Base-by-base conservation (phyloP, 2,329 filamentous ascomycete genomes). In the Fusarium coicis region DNA sequence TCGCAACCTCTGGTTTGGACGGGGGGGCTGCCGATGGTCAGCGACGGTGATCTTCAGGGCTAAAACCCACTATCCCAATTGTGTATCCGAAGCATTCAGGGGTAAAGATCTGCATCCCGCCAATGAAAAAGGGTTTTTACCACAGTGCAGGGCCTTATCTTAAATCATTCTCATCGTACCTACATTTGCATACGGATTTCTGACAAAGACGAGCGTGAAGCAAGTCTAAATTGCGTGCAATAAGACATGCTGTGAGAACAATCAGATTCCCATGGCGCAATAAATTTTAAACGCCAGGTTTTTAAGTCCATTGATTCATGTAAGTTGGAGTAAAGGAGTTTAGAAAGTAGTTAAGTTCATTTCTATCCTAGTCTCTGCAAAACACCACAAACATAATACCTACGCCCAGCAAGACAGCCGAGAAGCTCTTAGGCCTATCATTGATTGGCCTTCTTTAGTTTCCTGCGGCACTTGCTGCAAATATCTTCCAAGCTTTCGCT, bases 251-350 rank as follows among this genome's bases (percentile, higher is more conserved):
- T 3, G 12, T 8, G 4, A 28, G 19, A 21, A 5, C 0, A 21
- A 30, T 10, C 1, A 8, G 19, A 19, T 16, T 21, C 26, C 4
- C 10, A 8, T 4, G 4, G 5, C 6, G 9, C 0, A 10, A 28
- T 10, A 10, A 5, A 4, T 8, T 19, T 26, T 10, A 1, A 16
- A 44, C n/a, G 16, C 23, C 23, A 4, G 23, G 28, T 8, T 7
- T 15, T 7, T 1, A 15, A 15, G 9, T 2, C 4, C 4, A 2
- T 28, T 4, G 1, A 10, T 28, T 7, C 5, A 21, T 10, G 12
- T 5, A 15, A 10, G 0, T 15, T 4, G 7, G 1, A 47, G 12
- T 3, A 1, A 21, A 2, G 8, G 6, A 1, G 6, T 47, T n/a
- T 4, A 30, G 12, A 3, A 47, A 21, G 5, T 7, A 7, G 19